These are phyloP conservation scores for Alternaria dauci DNA, from an alignment of 2,329 filamentous ascomycete genomes.

Conservation along the genomic window DNA sequence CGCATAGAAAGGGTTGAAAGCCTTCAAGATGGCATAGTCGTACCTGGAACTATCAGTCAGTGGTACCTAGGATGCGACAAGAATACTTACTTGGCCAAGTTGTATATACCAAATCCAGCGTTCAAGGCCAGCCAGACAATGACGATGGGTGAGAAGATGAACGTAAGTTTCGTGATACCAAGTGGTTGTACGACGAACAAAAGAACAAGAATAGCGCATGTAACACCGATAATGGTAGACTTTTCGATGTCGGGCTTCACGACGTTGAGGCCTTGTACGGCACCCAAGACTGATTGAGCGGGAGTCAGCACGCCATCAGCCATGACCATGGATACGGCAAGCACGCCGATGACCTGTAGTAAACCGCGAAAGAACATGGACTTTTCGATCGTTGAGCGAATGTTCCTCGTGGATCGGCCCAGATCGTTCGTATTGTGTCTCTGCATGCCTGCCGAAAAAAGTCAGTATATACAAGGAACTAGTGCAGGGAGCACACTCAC, in stretches of 20 bases:
- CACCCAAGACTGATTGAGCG: constrained; percentile 74
- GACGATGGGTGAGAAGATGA: constrained; percentile 71
- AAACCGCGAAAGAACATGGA: constrained; percentile 61
- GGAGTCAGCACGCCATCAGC: constrained; percentile 72
- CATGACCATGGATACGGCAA: constrained; percentile 74
- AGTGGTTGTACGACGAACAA: constrained; percentile 72
- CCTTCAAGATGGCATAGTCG: constrained; percentile 61
- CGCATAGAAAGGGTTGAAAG: constrained; percentile 65
- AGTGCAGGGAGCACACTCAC: constrained; percentile 29
- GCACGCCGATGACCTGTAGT: constrained; percentile 69
- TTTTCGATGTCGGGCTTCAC: constrained; percentile 65
- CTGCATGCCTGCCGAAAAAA: constrained; percentile 56
- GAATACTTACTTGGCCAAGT: constrained; percentile 34
- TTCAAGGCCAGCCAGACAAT: constrained; percentile 74
- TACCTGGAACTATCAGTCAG: constrained; percentile 42
- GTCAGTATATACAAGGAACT: constrained; percentile 8
- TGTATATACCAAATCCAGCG: constrained; percentile 68
- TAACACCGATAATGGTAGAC: constrained; percentile 67
- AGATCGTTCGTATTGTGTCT: constrained; percentile 67
- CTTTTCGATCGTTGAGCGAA: constrained; percentile 67
- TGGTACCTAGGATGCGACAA: neutral
- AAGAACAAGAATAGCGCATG: constrained; percentile 70
- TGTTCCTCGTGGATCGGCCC: constrained; percentile 58
- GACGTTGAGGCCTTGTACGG: constrained; percentile 69
- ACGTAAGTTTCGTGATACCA: constrained; percentile 68